phyloP scores from a whole-genome alignment of 805 yeast species.

The Wickerhamomyces bovis region DNA sequence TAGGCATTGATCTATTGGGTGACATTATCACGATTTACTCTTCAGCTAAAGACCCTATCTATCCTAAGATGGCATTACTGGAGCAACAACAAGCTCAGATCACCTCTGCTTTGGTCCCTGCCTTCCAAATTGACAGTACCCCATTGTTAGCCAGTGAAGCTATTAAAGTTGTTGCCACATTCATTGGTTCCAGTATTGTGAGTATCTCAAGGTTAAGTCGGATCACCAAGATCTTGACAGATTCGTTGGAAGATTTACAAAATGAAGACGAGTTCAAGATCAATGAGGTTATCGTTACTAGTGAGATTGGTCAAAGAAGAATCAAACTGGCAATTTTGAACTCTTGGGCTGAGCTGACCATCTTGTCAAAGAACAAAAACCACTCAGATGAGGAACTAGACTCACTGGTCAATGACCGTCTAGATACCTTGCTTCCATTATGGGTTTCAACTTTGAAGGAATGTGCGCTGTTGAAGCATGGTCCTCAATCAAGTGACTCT shows the following conservation, averaged over 20 bases:
- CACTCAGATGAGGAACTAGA: slow-evolving; percentile 38
- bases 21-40: slow-evolving; percentile 57
- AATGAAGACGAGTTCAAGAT: slow-evolving; percentile 35
- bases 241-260: slow-evolving; percentile 53
- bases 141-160: slow-evolving; percentile 73
- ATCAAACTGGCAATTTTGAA: slow-evolving; percentile 57
- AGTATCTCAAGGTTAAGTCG: slow-evolving; percentile 44
- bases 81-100: slow-evolving; percentile 96
- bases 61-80: slow-evolving; percentile 61
- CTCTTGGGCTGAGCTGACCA: slow-evolving; percentile 66
- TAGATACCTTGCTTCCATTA: slow-evolving; percentile 56
- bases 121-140: slow-evolving; percentile 68
- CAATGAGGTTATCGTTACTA: slow-evolving; percentile 47
- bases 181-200: slow-evolving; percentile 57
- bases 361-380: slow-evolving; percentile 19
- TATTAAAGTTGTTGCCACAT: slow-evolving; percentile 68
- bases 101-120: slow-evolving; percentile 82
- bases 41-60: slow-evolving; percentile 60
- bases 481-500: slow-evolving; percentile 24
- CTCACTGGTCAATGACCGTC: slow-evolving; percentile 48
- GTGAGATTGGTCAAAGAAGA: slow-evolving; percentile 36
- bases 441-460: slow-evolving; percentile 80
- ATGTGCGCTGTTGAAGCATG: slow-evolving; percentile 51
- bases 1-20: slow-evolving; percentile 64
- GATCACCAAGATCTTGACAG: slow-evolving; percentile 57